Evolutionary conservation across 768 basidiomycete genomes (phyloP).

Genomic region (Holtermannia corniformis): DNA sequence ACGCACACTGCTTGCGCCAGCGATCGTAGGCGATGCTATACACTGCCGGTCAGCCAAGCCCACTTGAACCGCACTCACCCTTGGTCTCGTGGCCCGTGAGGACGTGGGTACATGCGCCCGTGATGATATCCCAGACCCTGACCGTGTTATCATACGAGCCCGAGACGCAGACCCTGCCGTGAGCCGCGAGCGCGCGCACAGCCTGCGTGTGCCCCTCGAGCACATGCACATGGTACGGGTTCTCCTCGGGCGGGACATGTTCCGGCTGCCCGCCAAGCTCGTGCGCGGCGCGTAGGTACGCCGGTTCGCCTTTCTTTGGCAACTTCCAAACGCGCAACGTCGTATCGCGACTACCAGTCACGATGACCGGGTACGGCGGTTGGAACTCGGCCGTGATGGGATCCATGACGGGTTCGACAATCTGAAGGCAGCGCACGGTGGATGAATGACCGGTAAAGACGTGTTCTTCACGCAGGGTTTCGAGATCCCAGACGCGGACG

Average conservation of each 20-base stretch:
- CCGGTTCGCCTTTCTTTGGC: constrained; percentile 57
- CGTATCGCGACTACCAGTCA: constrained; percentile 63
- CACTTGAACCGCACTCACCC: constrained; percentile 47
- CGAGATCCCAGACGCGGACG: constrained; percentile 81
- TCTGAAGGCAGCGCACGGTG: constrained; percentile 89
- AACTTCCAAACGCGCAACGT: constrained; percentile 60
- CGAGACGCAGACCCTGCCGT: constrained; percentile 80
- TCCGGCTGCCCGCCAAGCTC: constrained; percentile 1
- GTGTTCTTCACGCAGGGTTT: constrained; percentile 72
- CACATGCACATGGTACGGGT: constrained; percentile 79
- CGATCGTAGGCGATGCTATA: constrained; percentile 91
- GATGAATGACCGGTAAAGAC: constrained; percentile 93
- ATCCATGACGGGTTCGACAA: constrained; percentile 85
- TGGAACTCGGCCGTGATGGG: constrained; percentile 58
- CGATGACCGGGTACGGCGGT: constrained; percentile 62
- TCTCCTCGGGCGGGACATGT: constrained; percentile 44
- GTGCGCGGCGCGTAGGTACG: constrained; percentile 3
- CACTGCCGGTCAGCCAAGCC: constrained; percentile 48
- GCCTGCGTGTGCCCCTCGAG: constrained; percentile 86
- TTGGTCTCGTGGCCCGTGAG: constrained; percentile 84
- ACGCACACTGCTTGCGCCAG: constrained; percentile 77
- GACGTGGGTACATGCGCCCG: constrained; percentile 68
- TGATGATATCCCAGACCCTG: constrained; percentile 88
- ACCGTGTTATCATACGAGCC: constrained; percentile 95
- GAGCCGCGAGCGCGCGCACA: constrained; percentile 81